phyloP scores from a whole-genome alignment of 2,329 filamentous ascomycete species.

The Xylaria arbuscula region DNA sequence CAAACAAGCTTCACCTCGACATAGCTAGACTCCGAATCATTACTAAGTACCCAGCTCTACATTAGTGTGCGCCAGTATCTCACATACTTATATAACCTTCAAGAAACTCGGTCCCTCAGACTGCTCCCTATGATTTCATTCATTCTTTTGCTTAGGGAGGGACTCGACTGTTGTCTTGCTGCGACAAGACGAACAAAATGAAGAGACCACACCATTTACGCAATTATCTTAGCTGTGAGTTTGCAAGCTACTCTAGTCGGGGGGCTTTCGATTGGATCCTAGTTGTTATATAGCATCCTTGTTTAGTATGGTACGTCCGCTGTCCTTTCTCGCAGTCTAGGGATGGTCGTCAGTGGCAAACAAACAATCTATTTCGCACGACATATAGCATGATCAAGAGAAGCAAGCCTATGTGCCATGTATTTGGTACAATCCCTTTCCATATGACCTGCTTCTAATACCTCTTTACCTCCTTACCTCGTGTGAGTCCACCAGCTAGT shows the following conservation, averaged over 20 bases:
- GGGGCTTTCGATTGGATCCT: not conserved
- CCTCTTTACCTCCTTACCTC: not conserved
- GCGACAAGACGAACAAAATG: not conserved
- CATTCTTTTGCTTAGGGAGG: not conserved
- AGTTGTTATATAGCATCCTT: not conserved
- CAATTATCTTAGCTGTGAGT: not conserved
- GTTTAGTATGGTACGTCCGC: too few species aligned
- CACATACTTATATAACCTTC: not conserved
- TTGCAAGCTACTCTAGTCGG: not conserved
- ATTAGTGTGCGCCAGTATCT: not conserved
- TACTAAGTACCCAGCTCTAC: not conserved
- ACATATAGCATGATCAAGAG: not conserved
- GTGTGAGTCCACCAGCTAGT: too few species aligned
- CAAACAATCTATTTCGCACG: not conserved
- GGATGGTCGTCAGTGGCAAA: not conserved
- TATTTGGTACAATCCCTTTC: not conserved
- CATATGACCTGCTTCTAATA: not conserved
- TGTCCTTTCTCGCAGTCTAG: not conserved
- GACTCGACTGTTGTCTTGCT: too few species aligned
- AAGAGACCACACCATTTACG: not conserved
- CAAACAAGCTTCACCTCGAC: not conserved
- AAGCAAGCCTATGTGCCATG: constrained; percentile 1
- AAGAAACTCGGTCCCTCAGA: not conserved
- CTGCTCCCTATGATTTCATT: not conserved
- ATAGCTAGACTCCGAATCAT: too few species aligned